phyloP scores from a whole-genome alignment of 352 stramenopile species.

The Phytophthora pluvialis region DNA sequence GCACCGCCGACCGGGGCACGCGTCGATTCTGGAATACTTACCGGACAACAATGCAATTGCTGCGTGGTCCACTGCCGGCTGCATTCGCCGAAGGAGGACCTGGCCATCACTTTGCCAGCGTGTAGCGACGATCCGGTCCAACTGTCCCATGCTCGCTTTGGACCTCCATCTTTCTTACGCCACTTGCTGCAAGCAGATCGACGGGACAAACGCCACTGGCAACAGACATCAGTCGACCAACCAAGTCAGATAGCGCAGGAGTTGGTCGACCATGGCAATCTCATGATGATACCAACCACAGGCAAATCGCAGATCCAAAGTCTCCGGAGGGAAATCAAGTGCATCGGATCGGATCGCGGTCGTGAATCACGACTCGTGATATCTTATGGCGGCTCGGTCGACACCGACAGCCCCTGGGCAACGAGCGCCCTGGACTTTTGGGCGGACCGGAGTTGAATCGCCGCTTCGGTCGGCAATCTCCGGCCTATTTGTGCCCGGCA shows the following conservation, averaged over 20 bases:
- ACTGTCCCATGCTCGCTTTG: background rate
- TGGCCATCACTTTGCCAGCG: background rate
- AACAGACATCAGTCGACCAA: slow-evolving; percentile 2
- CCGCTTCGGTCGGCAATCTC: slow-evolving; percentile 2
- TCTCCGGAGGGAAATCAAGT: slow-evolving; percentile 8
- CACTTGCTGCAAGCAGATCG: background rate
- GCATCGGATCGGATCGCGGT: slow-evolving; percentile 1
- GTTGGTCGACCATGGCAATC: background rate
- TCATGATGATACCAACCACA: background rate
- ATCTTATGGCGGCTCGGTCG: slow-evolving; percentile 10
- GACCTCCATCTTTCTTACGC: slow-evolving; percentile 9
- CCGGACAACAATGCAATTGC: background rate
- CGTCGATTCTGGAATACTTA: background rate
- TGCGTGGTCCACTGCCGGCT: background rate
- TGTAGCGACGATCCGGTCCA: slow-evolving; percentile 11
- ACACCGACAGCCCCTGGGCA: background rate
- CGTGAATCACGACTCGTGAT: too few species aligned
- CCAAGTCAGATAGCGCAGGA: slow-evolving; percentile 16
- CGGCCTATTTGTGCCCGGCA: background rate
- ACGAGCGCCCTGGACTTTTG: too few species aligned
- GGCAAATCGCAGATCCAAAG: slow-evolving; percentile 8
- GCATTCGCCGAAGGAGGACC: background rate
- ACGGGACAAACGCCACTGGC: background rate
- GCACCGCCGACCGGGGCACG: too few species aligned
- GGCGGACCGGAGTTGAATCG: background rate